phyloP scores from a whole-genome alignment of 208 protist genomes.

The Leishmania braziliensis region DNA sequence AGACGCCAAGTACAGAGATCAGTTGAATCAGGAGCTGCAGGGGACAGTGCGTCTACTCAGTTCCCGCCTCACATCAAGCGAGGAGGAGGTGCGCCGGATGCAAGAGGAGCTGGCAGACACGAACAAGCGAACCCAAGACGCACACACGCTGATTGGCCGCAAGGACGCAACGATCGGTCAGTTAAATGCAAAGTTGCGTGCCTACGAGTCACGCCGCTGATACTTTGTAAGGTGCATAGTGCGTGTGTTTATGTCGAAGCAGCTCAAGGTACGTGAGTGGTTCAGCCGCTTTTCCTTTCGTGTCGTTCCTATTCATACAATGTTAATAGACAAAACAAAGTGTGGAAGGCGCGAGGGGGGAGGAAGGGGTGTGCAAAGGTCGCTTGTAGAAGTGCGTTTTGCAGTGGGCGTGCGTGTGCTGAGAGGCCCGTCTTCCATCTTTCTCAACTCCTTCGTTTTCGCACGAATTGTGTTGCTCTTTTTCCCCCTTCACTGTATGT shows the following conservation, averaged over 20 bases:
- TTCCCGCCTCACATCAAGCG: slow-evolving; percentile 63
- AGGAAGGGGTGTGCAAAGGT: neutral
- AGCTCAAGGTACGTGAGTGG: neutral
- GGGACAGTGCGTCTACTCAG: slow-evolving; percentile 84
- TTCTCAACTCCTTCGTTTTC: neutral
- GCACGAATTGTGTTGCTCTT: neutral
- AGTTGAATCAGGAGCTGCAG: slow-evolving; percentile 82
- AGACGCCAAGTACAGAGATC: slow-evolving; percentile 70
- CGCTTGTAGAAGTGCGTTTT: neutral
- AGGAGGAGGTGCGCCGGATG: slow-evolving; percentile 73
- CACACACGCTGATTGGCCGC: slow-evolving; percentile 74
- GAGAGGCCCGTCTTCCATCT: neutral
- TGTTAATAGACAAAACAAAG: neutral
- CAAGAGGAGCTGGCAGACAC: slow-evolving; percentile 78
- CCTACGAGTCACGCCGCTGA: slow-evolving; percentile 67
- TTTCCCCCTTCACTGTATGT: neutral
- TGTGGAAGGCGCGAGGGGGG: neutral
- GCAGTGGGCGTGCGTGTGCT: neutral
- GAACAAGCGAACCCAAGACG: slow-evolving; percentile 74
- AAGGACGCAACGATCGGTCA: slow-evolving; percentile 87
- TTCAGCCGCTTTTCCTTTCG: neutral
- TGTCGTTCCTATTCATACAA: neutral
- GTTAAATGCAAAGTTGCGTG: slow-evolving; percentile 78
- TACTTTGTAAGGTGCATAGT: neutral
- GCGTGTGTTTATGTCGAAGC: neutral